phyloP scores from a whole-genome alignment of 1,284 basidiomycete genomes.

The Puccinia horiana region DNA sequence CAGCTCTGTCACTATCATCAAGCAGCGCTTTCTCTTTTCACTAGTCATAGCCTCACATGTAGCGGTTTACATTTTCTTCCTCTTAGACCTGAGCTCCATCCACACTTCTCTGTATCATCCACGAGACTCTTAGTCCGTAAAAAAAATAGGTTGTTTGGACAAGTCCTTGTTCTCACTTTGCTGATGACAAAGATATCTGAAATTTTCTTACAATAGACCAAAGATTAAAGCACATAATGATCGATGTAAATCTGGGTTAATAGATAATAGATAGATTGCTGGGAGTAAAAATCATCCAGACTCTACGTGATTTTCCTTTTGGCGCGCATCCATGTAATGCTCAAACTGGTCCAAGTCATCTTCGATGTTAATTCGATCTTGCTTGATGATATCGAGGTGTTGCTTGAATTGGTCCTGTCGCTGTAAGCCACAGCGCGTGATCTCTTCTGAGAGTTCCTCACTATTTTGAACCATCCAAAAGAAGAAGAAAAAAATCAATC shows the following conservation, averaged over 20 bases:
- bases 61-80: no score
- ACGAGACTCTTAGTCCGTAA: no score
- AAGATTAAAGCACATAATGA: no score
- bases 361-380: background rate
- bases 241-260: background rate
- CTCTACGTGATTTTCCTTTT: background rate
- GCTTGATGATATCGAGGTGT: background rate
- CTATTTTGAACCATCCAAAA: conserved; percentile 9
- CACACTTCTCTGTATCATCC: no score
- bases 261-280: background rate
- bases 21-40: no score
- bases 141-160: no score
- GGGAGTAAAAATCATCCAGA: background rate
- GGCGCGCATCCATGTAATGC: background rate
- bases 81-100: no score
- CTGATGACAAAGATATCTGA: no score
- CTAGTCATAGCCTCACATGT: no score
- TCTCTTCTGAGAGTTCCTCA: background rate
- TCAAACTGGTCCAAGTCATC: background rate
- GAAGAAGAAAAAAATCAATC: background rate
- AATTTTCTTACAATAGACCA: no score
- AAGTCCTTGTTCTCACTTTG: no score
- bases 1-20: no score
- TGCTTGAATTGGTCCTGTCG: background rate
- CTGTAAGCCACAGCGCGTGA: background rate